Conservation (phyloP, 2,329 filamentous ascomycete genomes). For the Microcera coccophila region DNA sequence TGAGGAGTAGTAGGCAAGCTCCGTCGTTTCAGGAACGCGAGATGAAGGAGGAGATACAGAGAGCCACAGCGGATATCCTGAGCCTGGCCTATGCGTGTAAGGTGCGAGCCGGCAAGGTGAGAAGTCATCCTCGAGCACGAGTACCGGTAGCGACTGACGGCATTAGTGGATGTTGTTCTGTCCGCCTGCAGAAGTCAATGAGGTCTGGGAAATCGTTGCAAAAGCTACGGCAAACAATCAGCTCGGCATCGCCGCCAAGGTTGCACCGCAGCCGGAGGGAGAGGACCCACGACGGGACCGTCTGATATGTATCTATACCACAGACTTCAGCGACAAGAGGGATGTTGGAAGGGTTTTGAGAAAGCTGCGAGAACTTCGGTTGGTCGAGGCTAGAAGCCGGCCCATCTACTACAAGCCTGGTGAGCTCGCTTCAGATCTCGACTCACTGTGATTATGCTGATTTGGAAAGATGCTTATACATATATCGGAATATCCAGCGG, state of each 20-base stretch:
- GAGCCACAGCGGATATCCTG: constrained; percentile 53
- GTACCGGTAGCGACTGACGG: constrained; percentile 26
- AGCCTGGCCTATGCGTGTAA: constrained; percentile 55
- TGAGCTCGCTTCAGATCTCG: constrained; percentile 33
- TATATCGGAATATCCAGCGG: constrained; percentile 58
- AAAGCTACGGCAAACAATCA: constrained; percentile 63
- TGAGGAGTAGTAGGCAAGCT: constrained; percentile 35
- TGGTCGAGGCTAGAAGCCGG: constrained; percentile 47
- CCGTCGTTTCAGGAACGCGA: constrained; percentile 39
- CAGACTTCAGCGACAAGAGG: constrained; percentile 63
- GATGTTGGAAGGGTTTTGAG: constrained; percentile 67
- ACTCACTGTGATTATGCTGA: constrained; percentile 8
- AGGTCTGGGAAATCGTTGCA: constrained; percentile 63
- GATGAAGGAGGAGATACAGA: constrained; percentile 48
- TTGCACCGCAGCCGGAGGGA: constrained; percentile 51
- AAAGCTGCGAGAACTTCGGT: constrained; percentile 57
- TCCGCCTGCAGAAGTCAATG: constrained; percentile 49
- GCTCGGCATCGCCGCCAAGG: constrained; percentile 70
- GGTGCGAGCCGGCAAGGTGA: constrained; percentile 64
- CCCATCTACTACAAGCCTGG: constrained; percentile 77
- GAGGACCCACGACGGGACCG: constrained; percentile 41
- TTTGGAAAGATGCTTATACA: constrained; percentile 60
- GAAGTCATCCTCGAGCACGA: constrained; percentile 1
- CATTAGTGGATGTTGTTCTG: constrained; percentile 72
- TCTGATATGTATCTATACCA: constrained; percentile 75